phyloP scores from a whole-genome alignment of 2,329 filamentous ascomycete species.

The Colletotrichum viniferum region DNA sequence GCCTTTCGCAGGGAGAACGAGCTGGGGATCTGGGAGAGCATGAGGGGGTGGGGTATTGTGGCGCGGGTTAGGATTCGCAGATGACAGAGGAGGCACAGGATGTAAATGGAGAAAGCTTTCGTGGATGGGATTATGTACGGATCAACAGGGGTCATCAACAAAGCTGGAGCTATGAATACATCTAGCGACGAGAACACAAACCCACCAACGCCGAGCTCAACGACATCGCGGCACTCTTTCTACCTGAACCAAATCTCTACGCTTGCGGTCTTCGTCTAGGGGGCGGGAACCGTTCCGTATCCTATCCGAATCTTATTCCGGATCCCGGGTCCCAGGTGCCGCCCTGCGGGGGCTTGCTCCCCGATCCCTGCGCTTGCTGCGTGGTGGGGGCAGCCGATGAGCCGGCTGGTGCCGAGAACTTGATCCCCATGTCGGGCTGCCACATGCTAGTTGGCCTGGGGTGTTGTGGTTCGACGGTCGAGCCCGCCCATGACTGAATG shows the following conservation, averaged over 20 bases:
- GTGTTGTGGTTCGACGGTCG: conserved; percentile 61
- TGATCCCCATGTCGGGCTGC: conserved; percentile 82
- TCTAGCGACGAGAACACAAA: neutral
- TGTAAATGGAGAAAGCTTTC: neutral
- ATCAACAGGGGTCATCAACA: neutral
- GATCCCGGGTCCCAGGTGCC: conserved; percentile 64
- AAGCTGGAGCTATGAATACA: neutral
- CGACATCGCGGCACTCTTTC: neutral
- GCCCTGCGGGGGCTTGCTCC: conserved; percentile 26
- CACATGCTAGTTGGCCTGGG: conserved; percentile 65
- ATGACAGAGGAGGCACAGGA: neutral
- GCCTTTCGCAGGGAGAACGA: conserved; percentile 56
- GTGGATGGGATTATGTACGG: neutral
- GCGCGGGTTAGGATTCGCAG: conserved; percentile 38
- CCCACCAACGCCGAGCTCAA: conserved; percentile 2
- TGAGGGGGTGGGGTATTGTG: conserved; percentile 54
- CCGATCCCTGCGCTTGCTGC: conserved; percentile 20
- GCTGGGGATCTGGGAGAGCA: conserved; percentile 56
- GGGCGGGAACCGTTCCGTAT: neutral
- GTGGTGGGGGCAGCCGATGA: conserved; percentile 24
- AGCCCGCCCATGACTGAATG: conserved; percentile 62
- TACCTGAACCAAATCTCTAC: neutral
- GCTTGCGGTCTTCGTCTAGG: neutral
- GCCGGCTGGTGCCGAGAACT: conserved; percentile 62
- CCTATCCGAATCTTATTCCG: conserved; percentile 60